Percentiles rank a stretch among this genome's conserved stretches.
Conservation (phyloP, 768 basidiomycete species). For the Brasilioporus rufonigricans region DNA sequence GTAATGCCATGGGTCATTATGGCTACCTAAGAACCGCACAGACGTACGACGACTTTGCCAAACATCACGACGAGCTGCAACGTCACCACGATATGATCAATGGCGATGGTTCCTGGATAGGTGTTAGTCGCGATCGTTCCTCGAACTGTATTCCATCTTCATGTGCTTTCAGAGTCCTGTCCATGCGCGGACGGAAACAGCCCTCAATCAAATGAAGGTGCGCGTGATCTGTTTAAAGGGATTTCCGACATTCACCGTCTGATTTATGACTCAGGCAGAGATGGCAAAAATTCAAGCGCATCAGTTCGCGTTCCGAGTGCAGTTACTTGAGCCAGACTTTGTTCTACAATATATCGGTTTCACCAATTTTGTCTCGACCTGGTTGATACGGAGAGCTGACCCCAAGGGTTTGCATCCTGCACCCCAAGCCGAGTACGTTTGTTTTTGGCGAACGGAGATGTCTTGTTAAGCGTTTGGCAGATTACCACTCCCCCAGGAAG, state of each 20-base stretch:
- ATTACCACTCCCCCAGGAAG: conserved; percentile 80
- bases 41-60: conserved; percentile 67
- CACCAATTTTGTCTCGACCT: conserved; percentile 87
- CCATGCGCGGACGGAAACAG: conserved; percentile 74
- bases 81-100: conserved; percentile 73
- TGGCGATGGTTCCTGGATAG: conserved; percentile 79
- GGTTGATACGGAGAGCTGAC: conserved; percentile 90
- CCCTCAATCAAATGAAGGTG: conserved; percentile 77
- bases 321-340: conserved; percentile 84
- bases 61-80: conserved; percentile 74
- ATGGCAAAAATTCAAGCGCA: conserved; percentile 67
- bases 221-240: neutral
- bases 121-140: conserved; percentile 46
- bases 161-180: conserved; percentile 52
- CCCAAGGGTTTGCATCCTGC: conserved; percentile 76
- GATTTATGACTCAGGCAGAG: conserved; percentile 48
- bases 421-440: conserved; percentile 59
- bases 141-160: neutral
- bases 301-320: conserved; percentile 79
- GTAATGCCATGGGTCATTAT: conserved; percentile 84
- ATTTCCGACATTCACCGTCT: neutral
- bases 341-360: conserved; percentile 77
- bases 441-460: neutral
- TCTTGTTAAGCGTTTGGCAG: conserved; percentile 38
- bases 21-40: conserved; percentile 83